Evolutionary conservation across 2,329 filamentous ascomycete genomes (phyloP), one percentile per base, ranked within the genome.

Genomic region (Nemania sp.): DNA sequence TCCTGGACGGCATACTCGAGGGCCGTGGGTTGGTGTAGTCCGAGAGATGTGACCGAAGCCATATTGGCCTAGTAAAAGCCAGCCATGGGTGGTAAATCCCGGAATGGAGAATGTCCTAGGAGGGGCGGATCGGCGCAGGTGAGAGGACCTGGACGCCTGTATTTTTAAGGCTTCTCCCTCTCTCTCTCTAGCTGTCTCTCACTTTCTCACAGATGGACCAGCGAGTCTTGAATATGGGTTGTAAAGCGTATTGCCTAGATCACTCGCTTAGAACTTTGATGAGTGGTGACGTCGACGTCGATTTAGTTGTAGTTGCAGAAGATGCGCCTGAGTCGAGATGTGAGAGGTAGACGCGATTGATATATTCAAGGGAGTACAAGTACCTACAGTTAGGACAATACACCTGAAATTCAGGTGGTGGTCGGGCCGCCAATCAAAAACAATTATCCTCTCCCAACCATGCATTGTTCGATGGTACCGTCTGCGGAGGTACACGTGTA

Each of bases 41-140:
- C 95, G 71, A 97, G 85, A 66, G 94, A 97, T 76, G 87, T 90
- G 78, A 97, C 87, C 73, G 90, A 88, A 69, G 94, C 94, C 96
- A 99, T 99, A 54, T 68, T 71, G 68, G 53, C 48, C 13, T 53
- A 40, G 29, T 43, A 45, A 29, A 48, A 67, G 65, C 68, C 69
- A 71, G 70, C 59, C 25, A 29, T 29, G 4, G 25, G 25, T 29
- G 25, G 25, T 29, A 7, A 29, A 29, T 29, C 25, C 25, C 25
- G 7, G 25, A 29, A 29, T 29, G 25, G 25, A 29, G 25, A 29
- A 29, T 29, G 25, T 3, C 25, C 25, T 29, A 29, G 25, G 7
- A 29, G 3, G 25, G 25, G 25, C 25, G 25, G 7, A 7, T 29
- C 25, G 25, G 7, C n/a, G n/a, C n/a, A n/a, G n/a, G n/a, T n/a